These are phyloP conservation scores for Monosporozyma servazzii DNA, from an alignment of 805 yeast genomes.

Conservation along the genomic window DNA sequence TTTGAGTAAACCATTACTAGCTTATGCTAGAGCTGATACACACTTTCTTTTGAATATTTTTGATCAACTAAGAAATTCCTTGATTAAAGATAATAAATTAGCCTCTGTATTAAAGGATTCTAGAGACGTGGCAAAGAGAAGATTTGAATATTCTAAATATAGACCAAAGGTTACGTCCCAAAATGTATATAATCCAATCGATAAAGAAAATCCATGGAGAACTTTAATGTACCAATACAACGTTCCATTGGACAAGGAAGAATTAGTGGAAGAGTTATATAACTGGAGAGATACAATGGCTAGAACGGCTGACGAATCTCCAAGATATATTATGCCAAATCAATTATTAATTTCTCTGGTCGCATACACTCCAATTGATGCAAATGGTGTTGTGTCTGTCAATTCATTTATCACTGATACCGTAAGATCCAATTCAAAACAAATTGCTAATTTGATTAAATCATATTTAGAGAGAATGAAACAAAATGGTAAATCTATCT, in stretches of 20 bases:
- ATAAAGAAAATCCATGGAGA: conserved; percentile 58
- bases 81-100: conserved; percentile 43
- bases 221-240: conserved; percentile 55
- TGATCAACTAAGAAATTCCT: conserved; percentile 58
- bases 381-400: conserved; percentile 43
- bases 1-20: conserved; percentile 58
- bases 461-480: conserved; percentile 27
- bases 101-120: conserved; percentile 65
- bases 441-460: conserved; percentile 49
- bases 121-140: conserved; percentile 65
- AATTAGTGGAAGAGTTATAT: conserved; percentile 51
- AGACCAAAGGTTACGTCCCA: conserved; percentile 33
- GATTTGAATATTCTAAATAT: conserved; percentile 73
- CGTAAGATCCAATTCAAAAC: conserved; percentile 50
- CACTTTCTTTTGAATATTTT: conserved; percentile 79
- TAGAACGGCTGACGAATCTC: conserved; percentile 71
- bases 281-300: conserved; percentile 82
- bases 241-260: conserved; percentile 44
- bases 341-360: conserved; percentile 60
- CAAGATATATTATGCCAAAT: conserved; percentile 75
- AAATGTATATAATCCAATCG: conserved; percentile 41
- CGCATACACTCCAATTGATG: conserved; percentile 47
- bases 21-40: conserved; percentile 91
- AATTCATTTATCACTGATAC: conserved; percentile 41
- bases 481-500: conserved; percentile 1